Evolutionary conservation across 306 rosid species (phyloP), one percentile per base, ranked within the genome.

Genomic region (Notholithocarpus densiflorus): DNA sequence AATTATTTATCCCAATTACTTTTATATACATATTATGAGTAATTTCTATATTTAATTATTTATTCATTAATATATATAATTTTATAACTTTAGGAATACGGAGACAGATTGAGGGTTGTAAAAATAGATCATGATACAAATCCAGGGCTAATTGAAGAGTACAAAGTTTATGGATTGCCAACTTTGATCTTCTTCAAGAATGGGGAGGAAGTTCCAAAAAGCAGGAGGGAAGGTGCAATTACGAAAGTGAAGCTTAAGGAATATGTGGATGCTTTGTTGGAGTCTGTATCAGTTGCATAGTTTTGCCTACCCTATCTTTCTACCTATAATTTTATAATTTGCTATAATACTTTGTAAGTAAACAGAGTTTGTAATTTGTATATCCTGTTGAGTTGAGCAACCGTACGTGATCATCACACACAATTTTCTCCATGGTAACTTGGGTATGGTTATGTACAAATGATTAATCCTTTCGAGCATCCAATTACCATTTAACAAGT

Each of bases 51-150:
- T 61, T 61, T 23, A 61, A 23, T 11, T 12, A 4, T 6, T 45
- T 29, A 68, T 68, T 76, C 72, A 43, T 73, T 27, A 53, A 62
- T 20, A 62, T 53, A 52, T 20, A 37, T 15, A 73, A 23, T 59
- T 54, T 27, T 59, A 5, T 54, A 68, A 76, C 62, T 54, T 82
- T 76, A 93, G 98, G 98, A 91, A 86, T 93, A 93, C 76, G 84
- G 76, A 77, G 98, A 89, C 82, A 89, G 84, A 81, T 83, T 93
- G 75, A 85, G 80, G 12, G 91, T 91, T 73, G 95, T 89, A 19
- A 91, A 93, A 89, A 88, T 93, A 24, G 98, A 93, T 83, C 97
- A 90, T 74, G 98, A 91, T 74, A 92, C 97, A 73, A 93, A 91
- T 80, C 93, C 98, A 24, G 18, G 57, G 68, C 77, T 93, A 55